Base-by-base conservation (phyloP, 768 basidiomycete species). In the Mycena haematopus region DNA sequence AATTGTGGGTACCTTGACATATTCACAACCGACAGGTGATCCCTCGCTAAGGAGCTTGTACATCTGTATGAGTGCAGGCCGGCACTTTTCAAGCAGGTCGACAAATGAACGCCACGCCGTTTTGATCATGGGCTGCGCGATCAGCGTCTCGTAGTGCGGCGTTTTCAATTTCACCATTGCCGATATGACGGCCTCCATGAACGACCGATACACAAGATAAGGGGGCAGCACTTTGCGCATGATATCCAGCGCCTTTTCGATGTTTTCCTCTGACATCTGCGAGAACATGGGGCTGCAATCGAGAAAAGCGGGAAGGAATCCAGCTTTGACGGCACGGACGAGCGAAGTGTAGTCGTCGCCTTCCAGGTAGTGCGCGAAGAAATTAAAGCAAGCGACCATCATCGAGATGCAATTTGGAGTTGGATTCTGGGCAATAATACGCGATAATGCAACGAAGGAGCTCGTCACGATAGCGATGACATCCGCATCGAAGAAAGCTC, bases 281-380 rank as follows among this genome's bases (percentile, higher is more conserved):
- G 44, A 25, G 64, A 75, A 75, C 27, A 65, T 54, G n/a, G 73
- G 72, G 47, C 71, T 72, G 60, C 73, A 71, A 36, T 72, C 72
- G 17, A 71, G 65, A 49, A 73, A 73, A 0, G 75, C 75, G 11
- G 56, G 59, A 17, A 78, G 59, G n/a, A 78, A 63, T 3, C 78
- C 77, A 1, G 75, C 71, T n/a, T 74, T 68, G 29, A 78, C 52
- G 3, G 75, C 67, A 53, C 74, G 72, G 0, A 63, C 66, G 4
- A 78, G 70, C 71, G 73, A 75, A 3, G 71, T 73, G 58, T 77
- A 77, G n/a, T 77, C 77, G 50, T 77, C 75, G 11, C 74, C 74
- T 1, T 78, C 75, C 24, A 79, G 68, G 53, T 69, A 76, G 59
- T 74, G 75, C 21, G 67, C 58, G 17, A 77, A 67, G 56, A 74